Conservation (phyloP, 2,329 filamentous ascomycete genomes). For the Colletotrichum cereale region DNA sequence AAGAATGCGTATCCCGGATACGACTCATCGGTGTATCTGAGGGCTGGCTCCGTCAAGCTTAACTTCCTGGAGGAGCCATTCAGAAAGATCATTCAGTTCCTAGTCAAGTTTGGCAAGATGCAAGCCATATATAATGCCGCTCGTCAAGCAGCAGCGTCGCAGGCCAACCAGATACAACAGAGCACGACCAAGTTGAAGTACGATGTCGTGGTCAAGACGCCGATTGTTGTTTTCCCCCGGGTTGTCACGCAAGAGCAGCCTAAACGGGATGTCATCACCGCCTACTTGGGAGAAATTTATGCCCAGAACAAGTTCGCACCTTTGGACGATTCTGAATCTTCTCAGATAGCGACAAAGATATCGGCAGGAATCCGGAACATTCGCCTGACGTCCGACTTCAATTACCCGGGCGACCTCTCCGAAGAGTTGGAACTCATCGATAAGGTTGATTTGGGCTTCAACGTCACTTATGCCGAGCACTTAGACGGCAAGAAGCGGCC, state of each 20-base stretch:
- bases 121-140: conserved; percentile 98
- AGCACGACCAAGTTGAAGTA: conserved; percentile 92
- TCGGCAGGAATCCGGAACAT: conserved; percentile 93
- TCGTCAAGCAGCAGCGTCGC: conserved; percentile 91
- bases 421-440: conserved; percentile 98
- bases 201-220: conserved; percentile 92
- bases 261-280: conserved; percentile 86
- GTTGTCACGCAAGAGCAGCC: conserved; percentile 77
- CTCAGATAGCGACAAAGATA: conserved; percentile 87
- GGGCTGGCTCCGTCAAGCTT: conserved; percentile 94
- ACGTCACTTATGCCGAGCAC: conserved; percentile 92
- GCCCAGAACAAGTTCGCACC: conserved; percentile 93
- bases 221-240: conserved; percentile 94
- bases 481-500: conserved; percentile 81
- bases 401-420: conserved; percentile 77
- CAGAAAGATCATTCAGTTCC: conserved; percentile 96
- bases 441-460: conserved; percentile 94
- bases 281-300: conserved; percentile 97
- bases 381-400: conserved; percentile 87
- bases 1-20: conserved; percentile 87
- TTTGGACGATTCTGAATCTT: conserved; percentile 79
- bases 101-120: conserved; percentile 99
- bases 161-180: conserved; percentile 93
- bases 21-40: conserved; percentile 89
- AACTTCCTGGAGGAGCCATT: conserved; percentile 98